Evolutionary conservation across 1,139 yeast species (phyloP).

Genomic region (Sugiyamaella japonica): DNA sequence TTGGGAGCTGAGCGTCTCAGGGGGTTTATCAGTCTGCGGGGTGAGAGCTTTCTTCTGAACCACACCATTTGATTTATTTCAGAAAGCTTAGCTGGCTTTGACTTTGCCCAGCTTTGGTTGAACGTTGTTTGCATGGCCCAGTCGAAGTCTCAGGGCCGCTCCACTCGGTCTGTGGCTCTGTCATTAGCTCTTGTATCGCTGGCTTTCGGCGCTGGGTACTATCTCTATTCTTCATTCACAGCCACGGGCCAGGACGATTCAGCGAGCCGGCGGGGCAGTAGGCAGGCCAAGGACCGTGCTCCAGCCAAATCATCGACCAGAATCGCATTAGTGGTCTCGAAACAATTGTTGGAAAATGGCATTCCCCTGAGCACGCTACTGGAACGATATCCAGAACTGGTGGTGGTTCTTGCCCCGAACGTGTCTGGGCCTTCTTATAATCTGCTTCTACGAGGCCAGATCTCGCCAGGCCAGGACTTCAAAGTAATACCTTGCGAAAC

Average conservation of each 20-base stretch:
- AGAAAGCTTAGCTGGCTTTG: background rate
- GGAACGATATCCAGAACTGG: constrained; percentile 30
- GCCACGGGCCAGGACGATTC: background rate
- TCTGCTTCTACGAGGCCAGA: constrained; percentile 26
- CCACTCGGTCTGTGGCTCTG: background rate
- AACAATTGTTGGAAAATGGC: constrained; percentile 28
- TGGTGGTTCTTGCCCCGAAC: constrained; percentile 33
- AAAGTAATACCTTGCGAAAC: constrained; percentile 38
- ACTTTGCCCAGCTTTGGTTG: background rate
- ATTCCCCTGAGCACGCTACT: constrained; percentile 31
- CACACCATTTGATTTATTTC: background rate
- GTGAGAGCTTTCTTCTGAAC: constrained; percentile 1
- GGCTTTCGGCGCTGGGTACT: constrained; percentile 8
- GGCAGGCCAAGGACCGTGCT: background rate
- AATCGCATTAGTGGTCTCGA: constrained; percentile 28
- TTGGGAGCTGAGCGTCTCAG: constrained; percentile 1
- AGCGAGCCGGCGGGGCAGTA: constrained; percentile 1
- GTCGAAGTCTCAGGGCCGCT: background rate
- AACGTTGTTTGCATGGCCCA: too few species aligned
- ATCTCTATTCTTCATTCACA: constrained; percentile 7
- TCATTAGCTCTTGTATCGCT: constrained; percentile 8
- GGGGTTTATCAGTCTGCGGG: background rate
- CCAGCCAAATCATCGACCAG: constrained; percentile 19
- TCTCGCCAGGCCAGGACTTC: constrained; percentile 27
- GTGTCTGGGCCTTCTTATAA: constrained; percentile 21